Conservation (phyloP, 2,329 filamentous ascomycete genomes). For the Clonostachys byssicola region DNA sequence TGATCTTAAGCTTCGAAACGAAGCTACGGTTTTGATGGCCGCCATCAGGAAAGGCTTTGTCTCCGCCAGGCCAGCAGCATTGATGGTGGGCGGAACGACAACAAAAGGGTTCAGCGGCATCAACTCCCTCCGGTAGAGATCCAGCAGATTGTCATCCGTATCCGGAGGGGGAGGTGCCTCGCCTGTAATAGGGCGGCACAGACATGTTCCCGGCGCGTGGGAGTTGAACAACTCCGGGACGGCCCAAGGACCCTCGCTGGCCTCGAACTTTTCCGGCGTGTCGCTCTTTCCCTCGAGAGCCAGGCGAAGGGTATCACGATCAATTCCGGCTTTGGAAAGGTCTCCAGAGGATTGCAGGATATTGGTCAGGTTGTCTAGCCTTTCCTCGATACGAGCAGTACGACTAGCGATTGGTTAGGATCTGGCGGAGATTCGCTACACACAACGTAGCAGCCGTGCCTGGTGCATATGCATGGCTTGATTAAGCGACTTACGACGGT, state of each 20-base stretch:
- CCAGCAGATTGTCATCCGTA: conserved; percentile 39
- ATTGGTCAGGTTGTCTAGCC: conserved; percentile 42
- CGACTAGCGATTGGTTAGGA: conserved; percentile 22
- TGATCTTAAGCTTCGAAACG: conserved; percentile 36
- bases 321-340: conserved; percentile 8
- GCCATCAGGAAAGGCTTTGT: conserved; percentile 43
- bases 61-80: conserved; percentile 27
- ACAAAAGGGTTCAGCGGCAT: conserved; percentile 43
- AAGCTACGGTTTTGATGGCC: conserved; percentile 44
- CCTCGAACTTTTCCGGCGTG: neutral
- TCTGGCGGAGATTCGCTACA: neutral
- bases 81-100: conserved; percentile 27
- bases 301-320: neutral
- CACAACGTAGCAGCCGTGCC: too few species aligned
- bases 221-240: conserved; percentile 40
- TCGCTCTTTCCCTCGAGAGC: neutral
- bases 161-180: conserved; percentile 32
- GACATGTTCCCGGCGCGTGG: conserved; percentile 38
- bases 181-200: conserved; percentile 36
- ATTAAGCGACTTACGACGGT: conserved; percentile 36
- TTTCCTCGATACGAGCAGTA: conserved; percentile 44
- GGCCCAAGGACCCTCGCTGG: conserved; percentile 10
- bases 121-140: conserved; percentile 36
- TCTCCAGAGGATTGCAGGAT: conserved; percentile 38
- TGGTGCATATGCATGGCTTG: neutral